Percentiles rank a stretch among this genome's conserved stretches.
Evolutionary conservation across 2,329 filamentous ascomycete species (phyloP).

Genomic region (Colletotrichum eleusines): DNA sequence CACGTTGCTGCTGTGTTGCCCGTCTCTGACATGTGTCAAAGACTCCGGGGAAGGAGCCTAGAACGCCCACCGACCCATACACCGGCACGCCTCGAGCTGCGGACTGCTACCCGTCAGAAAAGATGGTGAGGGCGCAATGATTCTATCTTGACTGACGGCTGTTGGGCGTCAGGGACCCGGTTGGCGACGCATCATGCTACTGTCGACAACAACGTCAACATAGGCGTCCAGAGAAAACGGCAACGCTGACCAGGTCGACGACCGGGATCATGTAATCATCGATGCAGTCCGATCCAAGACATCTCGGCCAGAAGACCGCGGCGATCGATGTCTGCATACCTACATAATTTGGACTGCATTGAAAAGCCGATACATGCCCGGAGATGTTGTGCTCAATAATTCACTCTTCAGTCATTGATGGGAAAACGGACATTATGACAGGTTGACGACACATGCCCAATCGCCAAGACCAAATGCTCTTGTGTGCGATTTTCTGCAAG

Average conservation of each 20-base stretch:
- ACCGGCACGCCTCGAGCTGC: neutral
- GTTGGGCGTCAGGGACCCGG: too few species aligned
- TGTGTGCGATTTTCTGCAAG: conserved; percentile 4
- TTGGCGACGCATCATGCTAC: neutral
- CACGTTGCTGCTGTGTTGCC: conserved; percentile 1
- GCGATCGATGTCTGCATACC: neutral
- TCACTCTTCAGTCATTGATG: neutral
- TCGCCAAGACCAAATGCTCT: neutral
- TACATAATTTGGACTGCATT: neutral
- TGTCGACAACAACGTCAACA: neutral
- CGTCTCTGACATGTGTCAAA: neutral
- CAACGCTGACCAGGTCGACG: neutral
- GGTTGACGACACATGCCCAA: conserved; percentile 17
- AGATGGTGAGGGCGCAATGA: neutral
- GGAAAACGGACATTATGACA: conserved; percentile 19
- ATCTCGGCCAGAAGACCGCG: neutral
- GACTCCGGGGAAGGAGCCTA: conserved; percentile 8
- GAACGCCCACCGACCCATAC: conserved; percentile 2
- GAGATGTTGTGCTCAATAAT: conserved; percentile 1
- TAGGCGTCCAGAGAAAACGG: neutral
- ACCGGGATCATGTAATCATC: neutral
- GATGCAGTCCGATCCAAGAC: neutral
- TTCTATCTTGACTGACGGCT: neutral
- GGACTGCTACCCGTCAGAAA: neutral
- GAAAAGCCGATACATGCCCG: neutral